Percentiles rank a stretch among this genome's conserved stretches.
Evolutionary conservation across 2,329 filamentous ascomycete species (phyloP).

Genomic region (Pyrenophora teres): DNA sequence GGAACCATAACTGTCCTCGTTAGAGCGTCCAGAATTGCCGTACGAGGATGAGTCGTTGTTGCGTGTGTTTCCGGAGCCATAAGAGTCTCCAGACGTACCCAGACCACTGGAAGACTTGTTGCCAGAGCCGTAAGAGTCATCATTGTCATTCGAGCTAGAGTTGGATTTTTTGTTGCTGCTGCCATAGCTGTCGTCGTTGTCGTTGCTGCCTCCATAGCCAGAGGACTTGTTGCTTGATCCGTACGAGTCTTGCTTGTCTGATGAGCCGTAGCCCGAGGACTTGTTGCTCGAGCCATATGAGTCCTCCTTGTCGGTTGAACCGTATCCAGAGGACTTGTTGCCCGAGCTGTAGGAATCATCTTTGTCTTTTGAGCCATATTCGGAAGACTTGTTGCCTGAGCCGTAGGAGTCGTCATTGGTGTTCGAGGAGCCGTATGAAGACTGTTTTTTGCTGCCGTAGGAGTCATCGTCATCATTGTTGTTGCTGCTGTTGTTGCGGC

Average conservation of each 20-base stretch:
- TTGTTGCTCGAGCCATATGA: conserved; percentile 4
- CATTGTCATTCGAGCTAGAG: conserved; percentile 4
- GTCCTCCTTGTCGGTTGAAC: conserved; percentile 6
- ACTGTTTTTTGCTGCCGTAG: conserved; percentile 8
- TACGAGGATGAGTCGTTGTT: neutral
- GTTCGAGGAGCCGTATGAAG: conserved; percentile 7
- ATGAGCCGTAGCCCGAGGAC: neutral
- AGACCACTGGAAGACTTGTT: conserved; percentile 1
- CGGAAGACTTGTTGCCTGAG: conserved; percentile 8
- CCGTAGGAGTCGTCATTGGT: conserved; percentile 10
- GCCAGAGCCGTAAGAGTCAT: conserved; percentile 4
- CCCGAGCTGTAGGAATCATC: conserved; percentile 11
- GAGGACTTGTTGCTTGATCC: conserved; percentile 3
- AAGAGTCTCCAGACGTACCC: neutral
- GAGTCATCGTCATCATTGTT: neutral
- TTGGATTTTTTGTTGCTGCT: conserved; percentile 6
- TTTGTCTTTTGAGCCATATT: conserved; percentile 7
- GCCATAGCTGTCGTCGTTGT: too few relatives aligned
- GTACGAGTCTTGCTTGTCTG: conserved; percentile 4
- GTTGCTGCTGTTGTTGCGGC: conserved; percentile 1
- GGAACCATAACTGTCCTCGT: conserved; percentile 4
- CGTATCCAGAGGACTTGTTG: conserved; percentile 10
- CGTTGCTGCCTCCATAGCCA: neutral
- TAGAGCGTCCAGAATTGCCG: conserved; percentile 1
- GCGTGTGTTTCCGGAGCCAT: conserved; percentile 1